A percentile compares a stretch with the other conserved stretches of the same genome.
These are phyloP conservation scores for Pythium rishiriense DNA, from an alignment of 352 stramenopile genomes.

Conservation along the genomic window DNA sequence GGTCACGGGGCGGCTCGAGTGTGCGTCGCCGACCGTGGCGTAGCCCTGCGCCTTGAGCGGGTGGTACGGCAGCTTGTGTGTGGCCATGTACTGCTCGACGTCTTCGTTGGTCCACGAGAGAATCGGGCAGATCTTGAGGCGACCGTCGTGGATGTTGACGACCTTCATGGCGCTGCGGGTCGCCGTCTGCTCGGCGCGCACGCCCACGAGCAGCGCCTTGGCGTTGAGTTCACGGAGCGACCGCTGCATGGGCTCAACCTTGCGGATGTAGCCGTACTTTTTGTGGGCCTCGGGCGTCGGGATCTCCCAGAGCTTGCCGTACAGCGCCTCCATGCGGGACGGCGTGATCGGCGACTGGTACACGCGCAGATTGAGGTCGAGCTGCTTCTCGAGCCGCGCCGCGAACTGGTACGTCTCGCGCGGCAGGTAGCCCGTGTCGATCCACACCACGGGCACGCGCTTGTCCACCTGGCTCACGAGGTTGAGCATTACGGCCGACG, in stretches of 20 bases:
- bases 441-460: slow-evolving; percentile 72
- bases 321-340: slow-evolving; percentile 83
- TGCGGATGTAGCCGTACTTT: slow-evolving; percentile 81
- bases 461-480: slow-evolving; percentile 53
- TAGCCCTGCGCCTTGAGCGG: slow-evolving; percentile 85
- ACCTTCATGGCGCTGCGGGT: slow-evolving; percentile 69
- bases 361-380: slow-evolving; percentile 72
- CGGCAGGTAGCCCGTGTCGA: slow-evolving; percentile 86
- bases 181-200: slow-evolving; percentile 78
- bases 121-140: slow-evolving; percentile 87
- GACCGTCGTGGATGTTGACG: slow-evolving; percentile 79
- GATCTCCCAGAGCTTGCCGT: slow-evolving; percentile 81
- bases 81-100: slow-evolving; percentile 75
- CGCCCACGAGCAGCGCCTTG: slow-evolving; percentile 69
- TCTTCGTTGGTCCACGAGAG: slow-evolving; percentile 78
- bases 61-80: slow-evolving; percentile 72
- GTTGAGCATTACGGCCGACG: slow-evolving; percentile 84
- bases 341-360: slow-evolving; percentile 78
- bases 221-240: slow-evolving; percentile 59
- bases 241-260: slow-evolving; percentile 87
- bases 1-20: slow-evolving; percentile 83
- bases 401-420: slow-evolving; percentile 86
- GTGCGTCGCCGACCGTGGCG: slow-evolving; percentile 77
- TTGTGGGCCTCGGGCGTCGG: slow-evolving; percentile 70
- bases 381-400: slow-evolving; percentile 52